Evolutionary conservation across 2,329 filamentous ascomycete species (phyloP), one percentile per base, ranked within the genome.

Genomic region (Microsporum audouinii): DNA sequence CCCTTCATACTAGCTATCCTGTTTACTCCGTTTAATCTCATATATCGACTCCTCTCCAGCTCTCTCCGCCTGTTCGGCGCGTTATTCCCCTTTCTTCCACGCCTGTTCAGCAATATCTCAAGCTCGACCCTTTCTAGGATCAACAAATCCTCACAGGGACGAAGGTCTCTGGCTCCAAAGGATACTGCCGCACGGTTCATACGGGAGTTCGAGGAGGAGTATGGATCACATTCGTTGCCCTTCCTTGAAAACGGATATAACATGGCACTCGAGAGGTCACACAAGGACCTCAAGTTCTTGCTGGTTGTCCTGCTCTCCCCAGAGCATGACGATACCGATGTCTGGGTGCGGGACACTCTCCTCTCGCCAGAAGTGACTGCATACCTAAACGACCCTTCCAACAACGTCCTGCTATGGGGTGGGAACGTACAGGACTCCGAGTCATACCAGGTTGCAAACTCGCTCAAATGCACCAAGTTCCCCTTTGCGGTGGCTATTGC

Each of bases 121-220:
- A 82, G 80, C 17, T 82, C 82, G 10, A 79, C 81, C n/a, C 64
- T 75, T 23, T 72, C 72, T 34, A 69, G 72, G n/a, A 63, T 66
- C 27, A 68, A 55, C 75, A 82, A 68, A 72, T 85, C 84, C 66
- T 86, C 85, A 1, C 84, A 80, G 63, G 87, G 88, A 2, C 82
- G 92, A 38, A 82, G 89, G 66, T 83, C 89, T 66, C 77, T 96
- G 51, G 88, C 88, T 70, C 91, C 92, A 0, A 84, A 88, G 61
- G 94, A 99, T 70, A 92, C 90, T 0, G 91, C 92, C 0, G 86
- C 88, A 31, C 82, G 94, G 36, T 95, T 97, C 72, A 88, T 89
- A 69, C 84, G 92, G 6, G 91, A 97, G 68, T 96, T 99, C 66
- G 91, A 96, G 68, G 94, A 99, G 74, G 89, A 95, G 68, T 94